Conservation (phyloP, 2,329 filamentous ascomycete species). For the Penicillium thymicola region DNA sequence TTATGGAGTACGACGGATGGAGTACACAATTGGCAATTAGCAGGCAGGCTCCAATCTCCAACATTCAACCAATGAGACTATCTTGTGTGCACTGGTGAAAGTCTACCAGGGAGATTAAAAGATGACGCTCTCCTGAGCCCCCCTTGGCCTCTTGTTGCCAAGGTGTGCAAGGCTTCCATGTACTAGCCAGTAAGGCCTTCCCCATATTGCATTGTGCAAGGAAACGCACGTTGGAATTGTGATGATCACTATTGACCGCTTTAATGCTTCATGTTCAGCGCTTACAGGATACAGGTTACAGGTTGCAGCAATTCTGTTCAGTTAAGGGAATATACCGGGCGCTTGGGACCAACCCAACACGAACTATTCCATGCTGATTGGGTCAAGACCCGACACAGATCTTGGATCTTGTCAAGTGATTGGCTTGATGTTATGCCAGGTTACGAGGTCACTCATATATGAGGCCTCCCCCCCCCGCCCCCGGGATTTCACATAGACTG, state of each 20-base stretch:
- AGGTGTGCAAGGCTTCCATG: background rate
- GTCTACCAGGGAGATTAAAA: conserved; percentile 2
- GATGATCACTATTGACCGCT: conserved; percentile 4
- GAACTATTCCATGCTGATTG: conserved; percentile 8
- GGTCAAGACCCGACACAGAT: background rate
- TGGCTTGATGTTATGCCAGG: background rate
- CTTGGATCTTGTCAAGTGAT: conserved; percentile 7
- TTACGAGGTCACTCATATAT: conserved; percentile 3
- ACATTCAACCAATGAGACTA: background rate
- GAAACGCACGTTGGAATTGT: background rate
- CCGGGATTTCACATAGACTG: conserved; percentile 1
- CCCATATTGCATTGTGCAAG: conserved; percentile 1
- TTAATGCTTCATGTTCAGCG: background rate
- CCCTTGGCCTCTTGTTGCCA: background rate
- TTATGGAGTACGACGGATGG: too few species aligned
- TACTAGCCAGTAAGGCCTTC: background rate
- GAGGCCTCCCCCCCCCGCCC: conserved; percentile 7
- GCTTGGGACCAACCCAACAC: conserved; percentile 1
- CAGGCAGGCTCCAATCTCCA: background rate
- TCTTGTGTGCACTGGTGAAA: background rate
- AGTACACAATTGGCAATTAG: background rate
- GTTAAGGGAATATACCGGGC: background rate
- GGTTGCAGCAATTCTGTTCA: background rate
- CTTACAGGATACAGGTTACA: background rate
- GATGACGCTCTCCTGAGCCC: background rate